Evolutionary conservation across 352 stramenopile species (phyloP).

Genomic region (Phytophthora litchii): DNA sequence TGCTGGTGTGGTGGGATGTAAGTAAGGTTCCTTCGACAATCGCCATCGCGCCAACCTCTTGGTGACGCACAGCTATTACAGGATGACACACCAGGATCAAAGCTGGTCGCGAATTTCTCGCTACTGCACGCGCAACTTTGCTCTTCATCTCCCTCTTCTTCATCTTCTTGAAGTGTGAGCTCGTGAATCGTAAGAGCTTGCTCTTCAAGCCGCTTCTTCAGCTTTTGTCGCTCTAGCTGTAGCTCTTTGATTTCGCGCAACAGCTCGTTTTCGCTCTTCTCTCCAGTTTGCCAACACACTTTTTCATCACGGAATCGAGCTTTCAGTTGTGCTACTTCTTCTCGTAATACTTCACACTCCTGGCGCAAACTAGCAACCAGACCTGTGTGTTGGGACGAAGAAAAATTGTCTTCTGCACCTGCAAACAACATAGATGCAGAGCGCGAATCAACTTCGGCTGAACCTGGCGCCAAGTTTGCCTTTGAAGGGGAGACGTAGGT

Average conservation of each 20-base stretch:
- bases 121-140: slow-evolving; percentile 25
- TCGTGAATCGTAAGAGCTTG: slow-evolving; percentile 81
- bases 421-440: slow-evolving; percentile 4
- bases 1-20: slow-evolving; percentile 8
- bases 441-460: slow-evolving; percentile 6
- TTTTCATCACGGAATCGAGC: slow-evolving; percentile 29
- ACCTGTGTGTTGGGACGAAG: slow-evolving; percentile 16
- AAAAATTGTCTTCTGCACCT: neutral
- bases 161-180: slow-evolving; percentile 67
- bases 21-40: slow-evolving; percentile 4
- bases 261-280: slow-evolving; percentile 43
- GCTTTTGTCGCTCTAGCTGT: slow-evolving; percentile 47
- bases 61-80: slow-evolving; percentile 26
- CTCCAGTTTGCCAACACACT: slow-evolving; percentile 33
- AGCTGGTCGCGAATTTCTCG: slow-evolving; percentile 7
- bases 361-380: slow-evolving; percentile 25
- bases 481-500: slow-evolving; percentile 49
- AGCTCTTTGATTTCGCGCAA: slow-evolving; percentile 47
- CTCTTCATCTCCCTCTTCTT: slow-evolving; percentile 28
- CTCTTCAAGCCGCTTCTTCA: slow-evolving; percentile 56
- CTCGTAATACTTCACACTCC: slow-evolving; percentile 24
- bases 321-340: slow-evolving; percentile 31
- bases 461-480: slow-evolving; percentile 9
- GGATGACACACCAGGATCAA: slow-evolving; percentile 19
- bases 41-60: slow-evolving; percentile 7